Base-by-base conservation (phyloP, 163 green algal genomes). In the Scenedesmus sp. region DNA sequence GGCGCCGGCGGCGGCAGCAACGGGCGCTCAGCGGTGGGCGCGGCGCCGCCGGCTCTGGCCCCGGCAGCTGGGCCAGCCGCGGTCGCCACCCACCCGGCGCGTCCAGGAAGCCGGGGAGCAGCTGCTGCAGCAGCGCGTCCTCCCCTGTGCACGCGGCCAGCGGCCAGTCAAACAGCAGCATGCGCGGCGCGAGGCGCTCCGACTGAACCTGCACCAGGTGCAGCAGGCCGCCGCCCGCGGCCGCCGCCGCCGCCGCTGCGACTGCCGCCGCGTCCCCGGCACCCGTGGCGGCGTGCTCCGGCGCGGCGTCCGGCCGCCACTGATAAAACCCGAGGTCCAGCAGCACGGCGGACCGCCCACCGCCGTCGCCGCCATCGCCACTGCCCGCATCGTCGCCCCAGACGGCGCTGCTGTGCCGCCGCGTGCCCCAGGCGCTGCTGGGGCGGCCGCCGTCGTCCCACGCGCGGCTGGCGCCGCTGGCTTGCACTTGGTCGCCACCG, bases 51-150 rank as follows among this genome's bases (percentile, higher is more conserved):
- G 29, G 13, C 33, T 14, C 54, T 17, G 29, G 13, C 29, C 54
- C 13, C 42, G 56, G 42, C 63, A 57, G 17, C 14, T 54, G 33
- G 48, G 48, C 48, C 22, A 20, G 22, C 22, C 1, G n/a, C 33
- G 54, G n/a, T 63, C 54, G 33, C n/a, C 54, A 63, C 65, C 50
- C 28, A 78, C 79, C 85, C 60, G 87, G 87, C 13, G 88, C 88
- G 63, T 93, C 87, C 26, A 91, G 88, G 70, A 91, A 93, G n/a
- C 85, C 86, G 3, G 87, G 88, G 4, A 74, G 80, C 57, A 91
- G 75, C 83, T 93, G 87, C 64, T 87, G 56, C 66, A 80, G 72
- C 45, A 73, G 42, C 17, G 72, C 39, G 44, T 72, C 72, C 31
- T 80, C 60, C 31, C 72, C 72, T 20, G 57, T 34, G 51, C 47